These are phyloP conservation scores for Penicillium crustosum DNA, from an alignment of 2,329 filamentous ascomycete species.

Conservation along the genomic window DNA sequence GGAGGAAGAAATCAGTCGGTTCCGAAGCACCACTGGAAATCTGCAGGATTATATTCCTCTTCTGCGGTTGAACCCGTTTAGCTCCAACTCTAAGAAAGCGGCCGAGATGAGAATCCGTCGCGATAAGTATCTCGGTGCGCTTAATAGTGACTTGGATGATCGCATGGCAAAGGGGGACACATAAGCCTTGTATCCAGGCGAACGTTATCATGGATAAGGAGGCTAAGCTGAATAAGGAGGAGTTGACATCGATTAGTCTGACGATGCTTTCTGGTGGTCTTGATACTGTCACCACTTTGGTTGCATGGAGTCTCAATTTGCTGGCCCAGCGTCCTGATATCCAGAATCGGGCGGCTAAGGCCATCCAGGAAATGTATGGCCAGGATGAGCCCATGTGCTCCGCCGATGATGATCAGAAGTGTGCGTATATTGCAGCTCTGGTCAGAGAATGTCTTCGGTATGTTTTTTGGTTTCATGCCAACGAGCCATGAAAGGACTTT, in stretches of 20 bases:
- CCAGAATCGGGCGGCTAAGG: constrained; percentile 59
- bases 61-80: constrained; percentile 66
- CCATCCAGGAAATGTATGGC: constrained; percentile 57
- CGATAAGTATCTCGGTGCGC: constrained; percentile 58
- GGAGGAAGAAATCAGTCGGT: constrained; percentile 70
- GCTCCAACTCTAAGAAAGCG: constrained; percentile 57
- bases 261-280: constrained; percentile 69
- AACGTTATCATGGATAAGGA: constrained; percentile 66
- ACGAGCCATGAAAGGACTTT: background rate
- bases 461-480: background rate
- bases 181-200: constrained; percentile 66
- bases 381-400: constrained; percentile 59
- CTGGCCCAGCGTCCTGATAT: constrained; percentile 61
- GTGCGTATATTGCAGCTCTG: constrained; percentile 62
- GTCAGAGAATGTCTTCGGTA: constrained; percentile 62
- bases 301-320: constrained; percentile 64
- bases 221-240: constrained; percentile 60
- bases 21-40: constrained; percentile 75
- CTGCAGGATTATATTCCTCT: constrained; percentile 77
- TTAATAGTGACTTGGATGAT: constrained; percentile 61
- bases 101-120: constrained; percentile 60
- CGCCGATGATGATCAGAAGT: constrained; percentile 62
- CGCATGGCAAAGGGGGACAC: constrained; percentile 61
- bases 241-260: constrained; percentile 64
- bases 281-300: constrained; percentile 65